Conservation (phyloP, 2,329 filamentous ascomycete species). For the Harringtonia aguacate region DNA sequence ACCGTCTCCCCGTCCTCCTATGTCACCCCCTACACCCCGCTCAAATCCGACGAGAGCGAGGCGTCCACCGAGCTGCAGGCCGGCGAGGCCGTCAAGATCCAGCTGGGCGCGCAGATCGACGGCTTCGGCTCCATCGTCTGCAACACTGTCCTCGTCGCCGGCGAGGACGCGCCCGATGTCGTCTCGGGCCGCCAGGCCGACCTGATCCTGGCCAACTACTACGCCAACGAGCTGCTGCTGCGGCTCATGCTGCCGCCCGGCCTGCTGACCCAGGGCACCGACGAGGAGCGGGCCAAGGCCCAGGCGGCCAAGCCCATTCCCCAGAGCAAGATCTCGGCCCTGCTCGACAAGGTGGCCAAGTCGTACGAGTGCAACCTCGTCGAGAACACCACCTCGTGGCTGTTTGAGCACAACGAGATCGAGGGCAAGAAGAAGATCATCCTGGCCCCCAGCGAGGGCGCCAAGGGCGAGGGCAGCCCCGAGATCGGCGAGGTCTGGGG, state of each 20-base stretch:
- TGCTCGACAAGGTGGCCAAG: constrained; percentile 88
- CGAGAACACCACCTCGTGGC: constrained; percentile 96
- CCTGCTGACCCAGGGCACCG: constrained; percentile 67
- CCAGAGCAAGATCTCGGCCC: constrained; percentile 74
- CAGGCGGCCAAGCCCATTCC: constrained; percentile 70
- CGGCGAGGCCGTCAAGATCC: constrained; percentile 89
- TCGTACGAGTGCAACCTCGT: constrained; percentile 85
- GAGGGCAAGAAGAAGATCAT: constrained; percentile 98
- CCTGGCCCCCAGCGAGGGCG: constrained; percentile 71
- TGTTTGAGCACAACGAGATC: constrained; percentile 94
- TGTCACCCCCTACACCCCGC: constrained; percentile 92
- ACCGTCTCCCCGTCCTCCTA: constrained; percentile 91
- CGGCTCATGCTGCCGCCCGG: constrained; percentile 88
- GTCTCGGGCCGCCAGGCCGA: constrained; percentile 74
- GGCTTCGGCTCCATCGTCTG: constrained; percentile 95
- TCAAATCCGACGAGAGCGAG: constrained; percentile 78
- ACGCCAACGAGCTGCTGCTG: constrained; percentile 89
- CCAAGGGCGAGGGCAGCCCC: constrained; percentile 81
- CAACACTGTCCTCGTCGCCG: constrained; percentile 70
- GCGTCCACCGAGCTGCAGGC: constrained; percentile 69
- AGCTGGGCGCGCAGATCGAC: constrained; percentile 95
- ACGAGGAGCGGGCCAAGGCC: constrained; percentile 93
- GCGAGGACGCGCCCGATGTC: constrained; percentile 45
- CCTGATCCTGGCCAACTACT: constrained; percentile 81
- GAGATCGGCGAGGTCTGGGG: constrained; percentile 95